Conservation (phyloP, 257 asterid genomes). For the Penstemon eatonii region DNA sequence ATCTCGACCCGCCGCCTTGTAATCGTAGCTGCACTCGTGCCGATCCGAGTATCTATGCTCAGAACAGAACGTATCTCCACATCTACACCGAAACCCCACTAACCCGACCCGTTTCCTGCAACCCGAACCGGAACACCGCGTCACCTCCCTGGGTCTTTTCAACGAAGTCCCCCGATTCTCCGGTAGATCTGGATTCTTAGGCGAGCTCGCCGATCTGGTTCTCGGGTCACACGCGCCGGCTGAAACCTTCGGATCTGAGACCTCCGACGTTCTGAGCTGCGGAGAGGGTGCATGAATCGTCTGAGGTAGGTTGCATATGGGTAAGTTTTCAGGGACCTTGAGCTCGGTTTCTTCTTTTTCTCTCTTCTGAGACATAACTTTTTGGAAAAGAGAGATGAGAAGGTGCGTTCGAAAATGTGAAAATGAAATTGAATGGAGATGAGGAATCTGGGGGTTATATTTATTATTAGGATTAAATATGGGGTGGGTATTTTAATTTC, state of each 20-base stretch:
- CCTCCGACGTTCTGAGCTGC: slow-evolving; percentile 38
- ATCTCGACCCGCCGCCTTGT: slow-evolving; percentile 78
- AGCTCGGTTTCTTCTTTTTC: slow-evolving; percentile 77
- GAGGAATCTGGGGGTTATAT: slow-evolving; percentile 30
- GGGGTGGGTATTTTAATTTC: slow-evolving; percentile 14
- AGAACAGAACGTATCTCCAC: slow-evolving; percentile 72
- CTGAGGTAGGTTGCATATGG: slow-evolving; percentile 47
- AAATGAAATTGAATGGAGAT: slow-evolving; percentile 28
- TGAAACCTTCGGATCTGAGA: slow-evolving; percentile 44
- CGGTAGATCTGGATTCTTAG: slow-evolving; percentile 45
- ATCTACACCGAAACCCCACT: slow-evolving; percentile 72
- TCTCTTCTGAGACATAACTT: slow-evolving; percentile 63
- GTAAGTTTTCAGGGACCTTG: slow-evolving; percentile 51
- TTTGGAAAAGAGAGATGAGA: neutral
- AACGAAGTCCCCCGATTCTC: slow-evolving; percentile 25
- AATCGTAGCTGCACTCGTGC: slow-evolving; percentile 69
- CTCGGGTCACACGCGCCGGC: slow-evolving; percentile 33
- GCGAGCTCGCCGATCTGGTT: slow-evolving; percentile 36
- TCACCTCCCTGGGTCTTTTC: slow-evolving; percentile 64
- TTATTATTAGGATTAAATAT: slow-evolving; percentile 27
- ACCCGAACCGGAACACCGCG: slow-evolving; percentile 62
- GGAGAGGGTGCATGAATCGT: slow-evolving; percentile 36
- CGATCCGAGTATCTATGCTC: slow-evolving; percentile 81
- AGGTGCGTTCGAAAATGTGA: slow-evolving; percentile 2
- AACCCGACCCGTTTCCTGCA: slow-evolving; percentile 68